Evolutionary conservation across 2,329 filamentous ascomycete species (phyloP).

Genomic region (Phaeomoniella chlamydospora): DNA sequence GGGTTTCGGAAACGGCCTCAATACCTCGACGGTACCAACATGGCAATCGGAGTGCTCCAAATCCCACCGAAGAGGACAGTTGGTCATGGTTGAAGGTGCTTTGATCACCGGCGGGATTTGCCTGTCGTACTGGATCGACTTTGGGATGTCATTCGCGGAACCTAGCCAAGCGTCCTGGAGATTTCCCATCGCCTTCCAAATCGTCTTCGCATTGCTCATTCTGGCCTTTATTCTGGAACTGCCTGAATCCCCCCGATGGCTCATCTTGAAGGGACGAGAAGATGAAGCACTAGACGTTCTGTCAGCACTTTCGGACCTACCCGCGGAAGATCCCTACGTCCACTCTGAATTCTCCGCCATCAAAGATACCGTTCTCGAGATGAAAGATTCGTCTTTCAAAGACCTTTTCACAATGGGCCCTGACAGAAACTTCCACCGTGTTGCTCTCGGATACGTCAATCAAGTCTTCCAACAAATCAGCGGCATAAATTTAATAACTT

Average conservation of each 20-base stretch:
- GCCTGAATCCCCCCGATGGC: slow-evolving; percentile 44
- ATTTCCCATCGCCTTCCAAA: slow-evolving; percentile 44
- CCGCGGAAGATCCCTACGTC: slow-evolving; percentile 28
- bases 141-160: slow-evolving; percentile 38
- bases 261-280: slow-evolving; percentile 40
- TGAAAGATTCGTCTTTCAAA: slow-evolving; percentile 35
- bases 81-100: slow-evolving; percentile 39
- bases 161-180: slow-evolving; percentile 35
- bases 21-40: slow-evolving; percentile 36
- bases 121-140: slow-evolving; percentile 36
- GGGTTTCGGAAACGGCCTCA: slow-evolving; percentile 38
- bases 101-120: slow-evolving; percentile 37
- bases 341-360: slow-evolving; percentile 34
- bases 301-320: slow-evolving; percentile 29
- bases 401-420: slow-evolving; percentile 46
- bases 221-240: slow-evolving; percentile 31
- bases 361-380: slow-evolving; percentile 37
- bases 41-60: slow-evolving; percentile 35
- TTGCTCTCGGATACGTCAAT: slow-evolving; percentile 40
- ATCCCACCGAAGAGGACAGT: slow-evolving; percentile 32
- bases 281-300: slow-evolving; percentile 35
- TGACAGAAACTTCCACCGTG: slow-evolving; percentile 41
- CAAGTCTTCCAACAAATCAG: slow-evolving; percentile 40
- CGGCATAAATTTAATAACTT: slow-evolving; percentile 29
- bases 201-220: slow-evolving; percentile 39